phyloP scores from a whole-genome alignment of 108 stramenopile species.

The Pseudonitzschia delicatissima region DNA sequence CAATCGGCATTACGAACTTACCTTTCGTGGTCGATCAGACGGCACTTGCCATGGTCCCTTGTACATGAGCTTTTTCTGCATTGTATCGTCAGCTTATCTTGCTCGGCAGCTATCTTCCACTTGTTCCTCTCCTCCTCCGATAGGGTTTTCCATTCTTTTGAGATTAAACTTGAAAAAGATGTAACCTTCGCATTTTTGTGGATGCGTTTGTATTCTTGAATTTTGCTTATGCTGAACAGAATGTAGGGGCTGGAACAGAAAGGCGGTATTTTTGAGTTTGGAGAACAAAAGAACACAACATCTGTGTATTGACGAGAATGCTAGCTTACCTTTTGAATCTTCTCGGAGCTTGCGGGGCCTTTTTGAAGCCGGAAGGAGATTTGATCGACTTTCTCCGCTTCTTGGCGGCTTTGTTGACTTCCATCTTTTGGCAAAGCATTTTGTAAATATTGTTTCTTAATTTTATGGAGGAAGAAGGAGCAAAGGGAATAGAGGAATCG shows the following conservation, averaged over 20 bases:
- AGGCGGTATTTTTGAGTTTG: neutral
- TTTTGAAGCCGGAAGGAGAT: conserved; percentile 21
- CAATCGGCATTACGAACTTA: too few species aligned
- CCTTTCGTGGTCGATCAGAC: conserved; percentile 25
- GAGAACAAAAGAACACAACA: too few species aligned
- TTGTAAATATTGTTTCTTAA: too few species aligned
- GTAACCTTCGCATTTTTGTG: conserved; percentile 9
- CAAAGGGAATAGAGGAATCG: too few species aligned
- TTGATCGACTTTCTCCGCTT: conserved; percentile 12
- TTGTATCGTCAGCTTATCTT: conserved; percentile 46
- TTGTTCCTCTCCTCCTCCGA: conserved; percentile 36
- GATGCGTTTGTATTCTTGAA: conserved; percentile 26
- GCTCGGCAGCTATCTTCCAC: conserved; percentile 39
- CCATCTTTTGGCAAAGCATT: neutral
- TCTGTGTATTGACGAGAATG: too few species aligned
- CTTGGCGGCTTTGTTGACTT: neutral
- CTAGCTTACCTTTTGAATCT: conserved; percentile 43
- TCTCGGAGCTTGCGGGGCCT: conserved; percentile 57
- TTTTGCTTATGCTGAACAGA: conserved; percentile 42
- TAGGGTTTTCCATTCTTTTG: conserved; percentile 27
- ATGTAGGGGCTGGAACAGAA: conserved; percentile 37
- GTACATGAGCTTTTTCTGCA: conserved; percentile 28
- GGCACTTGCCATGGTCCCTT: conserved; percentile 40
- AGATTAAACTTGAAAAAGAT: conserved; percentile 6
- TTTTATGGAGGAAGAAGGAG: too few species aligned